Percentiles rank a stretch among this genome's conserved stretches.
Evolutionary conservation across 768 basidiomycete genomes (phyloP).

Genomic region (Pseudohyphozyma bogoriensis): DNA sequence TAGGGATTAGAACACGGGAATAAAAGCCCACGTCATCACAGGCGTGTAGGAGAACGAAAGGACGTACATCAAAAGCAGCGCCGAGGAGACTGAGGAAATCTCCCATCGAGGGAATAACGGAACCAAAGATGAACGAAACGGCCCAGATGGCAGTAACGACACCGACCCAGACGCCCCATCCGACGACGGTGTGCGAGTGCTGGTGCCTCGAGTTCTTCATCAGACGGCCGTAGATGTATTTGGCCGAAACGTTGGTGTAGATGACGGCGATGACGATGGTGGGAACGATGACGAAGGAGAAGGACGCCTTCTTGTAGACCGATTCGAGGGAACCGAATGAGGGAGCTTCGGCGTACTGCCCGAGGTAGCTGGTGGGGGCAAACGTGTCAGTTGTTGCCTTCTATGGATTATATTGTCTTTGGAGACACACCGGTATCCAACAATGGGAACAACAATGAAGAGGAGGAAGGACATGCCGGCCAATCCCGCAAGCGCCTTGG

Average conservation of each 20-base stretch:
- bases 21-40: too few species aligned
- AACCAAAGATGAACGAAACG: slow-evolving; percentile 5
- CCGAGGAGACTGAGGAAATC: slow-evolving; percentile 13
- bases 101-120: slow-evolving; percentile 15
- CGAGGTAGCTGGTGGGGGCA: slow-evolving; percentile 17
- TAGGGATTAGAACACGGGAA: too few species aligned
- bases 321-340: slow-evolving; percentile 14
- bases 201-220: slow-evolving; percentile 15
- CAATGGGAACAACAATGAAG: slow-evolving; percentile 17
- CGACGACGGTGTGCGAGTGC: slow-evolving; percentile 18
- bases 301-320: slow-evolving; percentile 20
- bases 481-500: slow-evolving; percentile 22
- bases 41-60: background rate
- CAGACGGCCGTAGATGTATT: slow-evolving; percentile 25
- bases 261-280: slow-evolving; percentile 23
- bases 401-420: background rate
- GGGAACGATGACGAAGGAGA: slow-evolving; percentile 21
- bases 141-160: slow-evolving; percentile 16
- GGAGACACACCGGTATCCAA: slow-evolving; percentile 1
- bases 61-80: slow-evolving; percentile 5
- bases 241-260: slow-evolving; percentile 22
- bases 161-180: slow-evolving; percentile 21
- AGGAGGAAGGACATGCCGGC: slow-evolving; percentile 16
- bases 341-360: slow-evolving; percentile 26
- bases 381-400: background rate